Conservation (phyloP, 495 filamentous ascomycete genomes). For the Penicillium cinerascens region DNA sequence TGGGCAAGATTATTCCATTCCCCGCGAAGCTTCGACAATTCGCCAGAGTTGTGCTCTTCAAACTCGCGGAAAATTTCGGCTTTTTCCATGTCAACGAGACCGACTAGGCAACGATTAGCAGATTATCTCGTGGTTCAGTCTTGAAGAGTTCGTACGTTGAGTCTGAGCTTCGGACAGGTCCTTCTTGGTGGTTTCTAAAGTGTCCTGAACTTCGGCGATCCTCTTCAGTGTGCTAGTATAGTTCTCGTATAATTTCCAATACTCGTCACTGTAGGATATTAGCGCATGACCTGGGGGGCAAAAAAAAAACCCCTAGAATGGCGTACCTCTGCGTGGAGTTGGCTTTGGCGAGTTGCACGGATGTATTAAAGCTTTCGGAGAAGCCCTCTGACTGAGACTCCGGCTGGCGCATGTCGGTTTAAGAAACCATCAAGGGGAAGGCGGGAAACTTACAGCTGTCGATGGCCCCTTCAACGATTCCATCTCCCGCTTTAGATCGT, state of each 20-base stretch:
- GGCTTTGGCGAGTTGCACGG: slow-evolving; percentile 33
- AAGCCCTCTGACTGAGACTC: slow-evolving; percentile 33
- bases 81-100: slow-evolving; percentile 47
- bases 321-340: slow-evolving; percentile 41
- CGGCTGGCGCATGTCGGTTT: slow-evolving; percentile 20
- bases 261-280: slow-evolving; percentile 37
- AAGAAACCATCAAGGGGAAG: not conserved
- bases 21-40: slow-evolving; percentile 43
- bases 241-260: slow-evolving; percentile 47
- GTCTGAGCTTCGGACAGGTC: slow-evolving; percentile 37
- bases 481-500: slow-evolving; percentile 40
- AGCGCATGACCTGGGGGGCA: slow-evolving; percentile 9
- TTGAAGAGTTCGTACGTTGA: slow-evolving; percentile 33
- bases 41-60: slow-evolving; percentile 42
- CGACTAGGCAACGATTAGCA: slow-evolving; percentile 36
- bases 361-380: slow-evolving; percentile 35
- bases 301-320: not conserved
- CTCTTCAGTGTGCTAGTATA: slow-evolving; percentile 40
- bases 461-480: slow-evolving; percentile 35
- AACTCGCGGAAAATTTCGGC: slow-evolving; percentile 46
- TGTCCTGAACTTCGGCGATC: slow-evolving; percentile 40
- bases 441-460: slow-evolving; percentile 20
- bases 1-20: slow-evolving; percentile 43
- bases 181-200: slow-evolving; percentile 33
- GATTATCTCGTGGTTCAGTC: slow-evolving; percentile 1